A percentile compares a stretch with the other conserved stretches of the same genome.
These are phyloP conservation scores for Barnettozyma salicaria DNA, from an alignment of 805 yeast genomes.

Conservation along the genomic window DNA sequence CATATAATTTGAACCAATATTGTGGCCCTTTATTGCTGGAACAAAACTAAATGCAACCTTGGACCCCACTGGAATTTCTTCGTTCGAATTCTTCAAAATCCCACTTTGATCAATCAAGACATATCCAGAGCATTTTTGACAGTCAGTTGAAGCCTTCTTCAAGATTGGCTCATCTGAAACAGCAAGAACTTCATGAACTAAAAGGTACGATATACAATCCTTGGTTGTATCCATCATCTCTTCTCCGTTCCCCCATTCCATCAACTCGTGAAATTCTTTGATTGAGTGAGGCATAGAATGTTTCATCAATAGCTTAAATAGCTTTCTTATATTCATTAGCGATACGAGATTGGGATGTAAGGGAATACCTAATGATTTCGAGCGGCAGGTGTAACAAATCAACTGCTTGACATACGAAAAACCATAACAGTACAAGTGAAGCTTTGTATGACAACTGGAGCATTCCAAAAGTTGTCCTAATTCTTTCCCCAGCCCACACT, in stretches of 20 bases:
- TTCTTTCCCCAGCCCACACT: constrained; percentile 29
- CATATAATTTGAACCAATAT: neutral
- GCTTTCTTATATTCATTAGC: constrained; percentile 33
- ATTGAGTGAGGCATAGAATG: constrained; percentile 20
- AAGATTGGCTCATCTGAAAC: constrained; percentile 11
- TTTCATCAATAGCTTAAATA: constrained; percentile 26
- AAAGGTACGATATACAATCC: constrained; percentile 12
- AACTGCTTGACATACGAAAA: constrained; percentile 9
- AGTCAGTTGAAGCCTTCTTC: neutral
- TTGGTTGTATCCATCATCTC: constrained; percentile 5
- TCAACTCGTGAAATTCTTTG: constrained; percentile 12
- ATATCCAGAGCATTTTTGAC: constrained; percentile 15
- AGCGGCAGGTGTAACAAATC: constrained; percentile 26
- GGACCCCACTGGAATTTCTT: neutral
- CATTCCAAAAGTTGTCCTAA: constrained; percentile 21
- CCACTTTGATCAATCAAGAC: constrained; percentile 24
- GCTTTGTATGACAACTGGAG: constrained; percentile 25
- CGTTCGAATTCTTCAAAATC: constrained; percentile 7
- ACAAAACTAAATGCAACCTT: constrained; percentile 19
- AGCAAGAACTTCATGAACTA: constrained; percentile 6
- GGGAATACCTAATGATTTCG: constrained; percentile 15
- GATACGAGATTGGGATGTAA: constrained; percentile 22
- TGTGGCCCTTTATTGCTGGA: constrained; percentile 1
- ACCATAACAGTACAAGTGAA: constrained; percentile 35
- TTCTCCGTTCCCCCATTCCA: constrained; percentile 16